A percentile compares a stretch with the other conserved stretches of the same genome.
Conservation (phyloP, 1,139 yeast species). For the Debaryomyces nepalensis region DNA sequence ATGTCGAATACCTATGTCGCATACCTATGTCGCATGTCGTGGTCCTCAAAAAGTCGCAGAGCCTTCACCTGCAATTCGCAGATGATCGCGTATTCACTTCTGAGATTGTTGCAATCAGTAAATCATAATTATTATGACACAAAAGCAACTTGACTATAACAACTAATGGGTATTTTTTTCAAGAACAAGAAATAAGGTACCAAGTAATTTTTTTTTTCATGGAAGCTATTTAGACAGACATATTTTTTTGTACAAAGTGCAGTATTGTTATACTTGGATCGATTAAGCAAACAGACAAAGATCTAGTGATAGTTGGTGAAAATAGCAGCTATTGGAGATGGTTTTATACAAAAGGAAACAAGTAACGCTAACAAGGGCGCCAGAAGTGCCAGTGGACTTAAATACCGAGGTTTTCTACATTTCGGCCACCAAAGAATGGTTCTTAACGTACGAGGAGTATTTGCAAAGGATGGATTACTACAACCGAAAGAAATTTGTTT, state of each 20-base stretch:
- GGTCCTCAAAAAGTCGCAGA: not conserved
- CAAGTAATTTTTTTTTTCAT: slow-evolving; percentile 4
- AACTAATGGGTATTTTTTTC: slow-evolving; percentile 3
- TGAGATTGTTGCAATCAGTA: slow-evolving; percentile 6
- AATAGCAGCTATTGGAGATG: slow-evolving; percentile 32
- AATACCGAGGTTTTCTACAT: slow-evolving; percentile 72
- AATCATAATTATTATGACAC: slow-evolving; percentile 5
- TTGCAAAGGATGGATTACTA: slow-evolving; percentile 72
- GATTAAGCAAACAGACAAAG: slow-evolving; percentile 1
- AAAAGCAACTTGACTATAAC: slow-evolving; percentile 6
- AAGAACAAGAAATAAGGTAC: not conserved
- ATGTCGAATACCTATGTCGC: not conserved
- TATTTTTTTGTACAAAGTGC: not conserved
- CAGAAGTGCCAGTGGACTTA: slow-evolving; percentile 56
- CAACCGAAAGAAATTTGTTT: slow-evolving; percentile 78
- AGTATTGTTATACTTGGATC: not conserved
- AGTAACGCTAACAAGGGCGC: slow-evolving; percentile 61
- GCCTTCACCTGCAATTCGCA: slow-evolving; percentile 1
- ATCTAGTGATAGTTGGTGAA: slow-evolving; percentile 3
- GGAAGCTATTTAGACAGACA: slow-evolving; percentile 4
- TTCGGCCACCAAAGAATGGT: slow-evolving; percentile 89
- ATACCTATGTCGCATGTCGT: not conserved
- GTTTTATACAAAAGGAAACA: slow-evolving; percentile 76
- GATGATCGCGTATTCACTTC: slow-evolving; percentile 1
- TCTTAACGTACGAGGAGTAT: slow-evolving; percentile 73